Conservation (phyloP, 352 stramenopile genomes). For the Phytopythium kandeliae region DNA sequence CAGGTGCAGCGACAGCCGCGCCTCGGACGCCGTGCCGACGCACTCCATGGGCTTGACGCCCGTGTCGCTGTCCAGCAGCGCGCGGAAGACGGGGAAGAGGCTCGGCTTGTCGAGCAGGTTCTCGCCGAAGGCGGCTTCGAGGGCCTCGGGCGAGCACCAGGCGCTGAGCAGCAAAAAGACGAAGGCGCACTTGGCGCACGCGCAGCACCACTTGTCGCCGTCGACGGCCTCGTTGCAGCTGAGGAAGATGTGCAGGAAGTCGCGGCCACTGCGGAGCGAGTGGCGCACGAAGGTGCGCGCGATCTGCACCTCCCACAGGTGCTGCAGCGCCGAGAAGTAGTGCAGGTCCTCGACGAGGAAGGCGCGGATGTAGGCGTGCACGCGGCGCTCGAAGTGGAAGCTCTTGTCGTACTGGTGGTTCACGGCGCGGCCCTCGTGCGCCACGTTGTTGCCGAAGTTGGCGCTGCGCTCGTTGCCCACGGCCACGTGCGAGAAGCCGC, state of each 20-base stretch:
- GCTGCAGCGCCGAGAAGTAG: slow-evolving; percentile 38
- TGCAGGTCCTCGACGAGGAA: slow-evolving; percentile 29
- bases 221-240: slow-evolving; percentile 35
- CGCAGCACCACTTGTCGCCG: slow-evolving; percentile 32
- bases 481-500: slow-evolving; percentile 24
- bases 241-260: slow-evolving; percentile 32
- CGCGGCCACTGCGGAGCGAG: slow-evolving; percentile 11
- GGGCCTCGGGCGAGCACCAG: slow-evolving; percentile 18
- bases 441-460: slow-evolving; percentile 34
- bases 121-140: slow-evolving; percentile 24
- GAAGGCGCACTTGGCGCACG: slow-evolving; percentile 39
- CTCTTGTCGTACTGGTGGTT: slow-evolving; percentile 51
- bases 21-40: slow-evolving; percentile 27
- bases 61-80: slow-evolving; percentile 20
- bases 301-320: slow-evolving; percentile 41
- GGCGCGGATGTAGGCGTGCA: slow-evolving; percentile 28
- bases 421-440: slow-evolving; percentile 21
- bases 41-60: slow-evolving; percentile 41
- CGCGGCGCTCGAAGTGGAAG: slow-evolving; percentile 27
- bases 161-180: slow-evolving; percentile 34
- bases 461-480: slow-evolving; percentile 36
- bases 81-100: slow-evolving; percentile 21
- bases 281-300: slow-evolving; percentile 23
- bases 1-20: slow-evolving; percentile 30
- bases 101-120: slow-evolving; percentile 25